Base-by-base conservation (phyloP, 2,329 filamentous ascomycete species). In the Colletotrichum simmondsii region DNA sequence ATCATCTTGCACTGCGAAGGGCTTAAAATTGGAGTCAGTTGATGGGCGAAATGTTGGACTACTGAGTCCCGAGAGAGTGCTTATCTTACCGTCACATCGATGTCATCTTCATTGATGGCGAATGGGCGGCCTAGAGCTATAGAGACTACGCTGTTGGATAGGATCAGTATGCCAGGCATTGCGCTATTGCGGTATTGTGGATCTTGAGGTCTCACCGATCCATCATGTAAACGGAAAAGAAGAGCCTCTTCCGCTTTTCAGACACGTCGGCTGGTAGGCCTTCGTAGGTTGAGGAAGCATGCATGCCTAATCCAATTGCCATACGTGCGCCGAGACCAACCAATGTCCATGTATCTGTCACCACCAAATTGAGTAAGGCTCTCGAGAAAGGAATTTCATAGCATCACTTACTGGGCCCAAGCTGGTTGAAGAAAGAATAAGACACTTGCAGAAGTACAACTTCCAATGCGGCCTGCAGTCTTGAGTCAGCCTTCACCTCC, bases 151-250 rank as follows among this genome's bases (percentile, higher is more conserved):
- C 86, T 80, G 1, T 84, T 83, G 52, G 24, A 46, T 12, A 14
- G 3, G n/a, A 5, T 63, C 35, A 63, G 61, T 19, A 24, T 2
- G 26, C 6, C 11, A 7, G 19, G 5, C 16, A 3, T 24, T 37
- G 28, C 12, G 7, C 8, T 10, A 64, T n/a, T 11, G 28, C 12
- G 7, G 14, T 10, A 64, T n/a, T 11, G 8, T 7, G 3, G 19
- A n/a, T 49, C 19, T 11, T 2, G 7, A 22, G 19, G 4, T 62
- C 74, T 65, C 73, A 81, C 80, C 81, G 82, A 76, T 87, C 85
- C 85, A 87, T 86, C 85, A 87, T 86, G 60, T 87, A 87, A 5
- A 87, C 77, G 1, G 83, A 85, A 54, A 84, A 86, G 75, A 87
- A 86, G 1, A 86, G 73, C 2, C 85, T 80, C 60, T 86, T 86